Evolutionary conservation across 1,139 yeast species (phyloP).

Genomic region (Scheffersomyces cryptocercus): DNA sequence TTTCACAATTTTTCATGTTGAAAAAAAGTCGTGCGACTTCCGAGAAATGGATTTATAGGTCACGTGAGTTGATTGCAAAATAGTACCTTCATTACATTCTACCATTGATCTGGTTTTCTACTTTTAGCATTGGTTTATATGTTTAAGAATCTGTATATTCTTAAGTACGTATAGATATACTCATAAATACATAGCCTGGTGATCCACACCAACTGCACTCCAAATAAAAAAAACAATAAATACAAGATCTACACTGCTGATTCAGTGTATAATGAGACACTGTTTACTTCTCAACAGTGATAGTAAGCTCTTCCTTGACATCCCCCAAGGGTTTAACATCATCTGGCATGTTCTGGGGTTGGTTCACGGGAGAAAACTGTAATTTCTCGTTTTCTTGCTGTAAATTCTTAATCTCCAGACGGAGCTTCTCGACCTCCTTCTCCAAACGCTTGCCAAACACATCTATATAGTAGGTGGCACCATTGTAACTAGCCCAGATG

Average conservation of each 20-base stretch:
- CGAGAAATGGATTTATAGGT: not conserved
- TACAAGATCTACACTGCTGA: no score
- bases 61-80: not conserved
- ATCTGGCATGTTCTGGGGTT: not conserved
- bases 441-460: constrained; percentile 86
- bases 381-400: constrained; percentile 29
- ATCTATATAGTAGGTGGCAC: constrained; percentile 93
- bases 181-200: no score
- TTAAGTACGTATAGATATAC: no score
- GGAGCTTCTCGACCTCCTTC: constrained; percentile 74
- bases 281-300: no score
- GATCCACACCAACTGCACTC: no score
- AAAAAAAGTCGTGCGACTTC: not conserved
- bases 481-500: constrained; percentile 80
- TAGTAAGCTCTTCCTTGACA: no score
- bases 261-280: no score
- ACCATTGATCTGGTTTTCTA: no score
- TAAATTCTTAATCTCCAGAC: constrained; percentile 62
- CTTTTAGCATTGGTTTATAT: no score
- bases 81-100: no score
- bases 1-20: not conserved
- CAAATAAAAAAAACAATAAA: no score
- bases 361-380: not conserved
- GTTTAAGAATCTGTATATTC: no score
- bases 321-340: not conserved